Percentiles rank a stretch among this genome's conserved stretches.
Conservation (phyloP, 2,329 filamentous ascomycete genomes). For the Fusarium begoniae region DNA sequence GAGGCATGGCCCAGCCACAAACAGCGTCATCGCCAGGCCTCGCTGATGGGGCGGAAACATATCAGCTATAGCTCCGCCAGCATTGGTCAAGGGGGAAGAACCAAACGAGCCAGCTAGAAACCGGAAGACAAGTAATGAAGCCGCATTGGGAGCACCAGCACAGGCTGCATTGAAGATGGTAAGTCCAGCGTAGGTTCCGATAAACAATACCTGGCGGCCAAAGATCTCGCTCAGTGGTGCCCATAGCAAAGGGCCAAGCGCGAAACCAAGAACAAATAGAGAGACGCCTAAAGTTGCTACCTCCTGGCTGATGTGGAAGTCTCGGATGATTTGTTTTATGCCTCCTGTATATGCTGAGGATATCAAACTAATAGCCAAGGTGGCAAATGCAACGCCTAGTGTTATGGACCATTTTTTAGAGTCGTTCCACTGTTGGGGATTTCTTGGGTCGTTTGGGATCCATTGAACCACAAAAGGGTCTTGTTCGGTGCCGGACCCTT, state of each 20-base stretch:
- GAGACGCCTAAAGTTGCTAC: neutral
- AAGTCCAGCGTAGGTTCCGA: neutral
- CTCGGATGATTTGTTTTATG: neutral
- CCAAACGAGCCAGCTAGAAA: neutral
- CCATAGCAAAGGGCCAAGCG: neutral
- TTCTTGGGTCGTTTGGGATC: neutral
- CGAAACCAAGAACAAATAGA: neutral
- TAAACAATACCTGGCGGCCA: neutral
- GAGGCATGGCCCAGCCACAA: neutral
- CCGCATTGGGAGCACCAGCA: neutral
- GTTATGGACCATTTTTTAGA: neutral
- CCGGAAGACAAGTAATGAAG: neutral
- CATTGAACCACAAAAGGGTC: neutral
- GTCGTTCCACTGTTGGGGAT: neutral
- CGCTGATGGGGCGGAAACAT: neutral
- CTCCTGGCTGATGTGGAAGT: neutral
- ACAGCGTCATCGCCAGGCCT: neutral
- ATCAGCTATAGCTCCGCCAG: neutral
- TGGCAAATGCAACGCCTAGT: rapidly evolving
- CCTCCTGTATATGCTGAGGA: neutral
- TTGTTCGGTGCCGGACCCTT: neutral
- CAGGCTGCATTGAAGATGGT: neutral
- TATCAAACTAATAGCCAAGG: neutral
- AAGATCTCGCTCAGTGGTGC: neutral
- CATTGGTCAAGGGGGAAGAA: neutral